Base-by-base conservation (phyloP, 1,284 basidiomycete genomes). In the Ustilago crameri region DNA sequence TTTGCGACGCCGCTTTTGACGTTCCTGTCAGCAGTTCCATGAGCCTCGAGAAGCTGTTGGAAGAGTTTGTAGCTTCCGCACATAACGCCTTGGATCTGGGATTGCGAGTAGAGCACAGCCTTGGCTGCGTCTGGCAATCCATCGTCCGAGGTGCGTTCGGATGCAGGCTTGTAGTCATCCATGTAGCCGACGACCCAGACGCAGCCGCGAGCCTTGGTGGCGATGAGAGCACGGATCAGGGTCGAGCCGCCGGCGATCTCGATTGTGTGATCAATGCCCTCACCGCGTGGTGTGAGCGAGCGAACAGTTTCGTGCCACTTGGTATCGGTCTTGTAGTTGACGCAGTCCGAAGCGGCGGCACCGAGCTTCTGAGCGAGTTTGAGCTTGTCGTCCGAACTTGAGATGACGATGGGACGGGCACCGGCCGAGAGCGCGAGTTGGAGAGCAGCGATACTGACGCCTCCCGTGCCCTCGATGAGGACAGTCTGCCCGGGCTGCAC, bases 171-270 rank as follows among this genome's bases (percentile, higher is more conserved):
- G 58, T 65, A 74, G 47, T 74, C 71, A 41, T 74, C 66, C 54
- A 69, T 57, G 49, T 69, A 74, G 20, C 71, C 71, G 3, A 74
- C 71, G 27, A 65, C 51, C 66, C 61, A 69, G 17, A 69, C 38
- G 22, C 18, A 44, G 1, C 70, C 70, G 46, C 54, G 54, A 9
- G 56, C n/a, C 26, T 59, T 60, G n/a, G 65, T 64, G n/a, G 56
- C 38, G 3, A 64, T 27, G 0, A 69, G 42, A 8, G 70, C 60
- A 1, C 51, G 47, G 23, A 44, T 48, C 38, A 74, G n/a, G 4
- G 71, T 69, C 9, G 38, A 27, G 3, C 66, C 57, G 10, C 71
- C 71, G n/a, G 66, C 71, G 27, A 74, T 74, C 15, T 74, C 71
- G 45, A 74, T 49, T 2, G 61, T 69, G 42, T 69, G 65, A 30